phyloP scores from a whole-genome alignment of 176 grass and related monocot species.

The Hordeum marinum region DNA sequence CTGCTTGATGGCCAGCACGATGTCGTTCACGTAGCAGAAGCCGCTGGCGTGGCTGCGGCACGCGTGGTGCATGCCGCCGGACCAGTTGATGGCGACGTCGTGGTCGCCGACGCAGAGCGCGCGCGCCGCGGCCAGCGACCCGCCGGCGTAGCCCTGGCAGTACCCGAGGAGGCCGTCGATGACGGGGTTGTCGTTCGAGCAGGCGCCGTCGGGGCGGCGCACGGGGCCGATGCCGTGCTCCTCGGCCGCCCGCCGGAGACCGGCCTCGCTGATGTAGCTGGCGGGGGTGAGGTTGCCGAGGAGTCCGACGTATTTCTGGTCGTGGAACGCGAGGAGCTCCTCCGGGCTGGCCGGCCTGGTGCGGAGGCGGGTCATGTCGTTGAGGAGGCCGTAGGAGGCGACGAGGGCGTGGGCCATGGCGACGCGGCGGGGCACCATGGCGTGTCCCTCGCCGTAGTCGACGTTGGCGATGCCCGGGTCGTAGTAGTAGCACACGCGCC shows the following conservation, averaged over 20 bases:
- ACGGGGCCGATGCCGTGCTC: not conserved
- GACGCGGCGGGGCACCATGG: conserved; percentile 65
- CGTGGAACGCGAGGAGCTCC: conserved; percentile 45
- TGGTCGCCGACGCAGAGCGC: conserved; percentile 21
- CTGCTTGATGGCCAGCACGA: conserved; percentile 52
- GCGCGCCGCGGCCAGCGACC: conserved; percentile 41
- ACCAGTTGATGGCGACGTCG: conserved; percentile 71
- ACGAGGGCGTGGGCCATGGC: conserved; percentile 58
- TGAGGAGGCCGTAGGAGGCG: conserved; percentile 39
- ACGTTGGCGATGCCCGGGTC: conserved; percentile 46
- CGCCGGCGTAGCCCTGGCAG: conserved; percentile 48
- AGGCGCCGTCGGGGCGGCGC: not conserved
- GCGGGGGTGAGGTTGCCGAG: conserved; percentile 25
- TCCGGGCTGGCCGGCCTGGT: conserved; percentile 22
- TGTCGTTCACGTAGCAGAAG: conserved; percentile 78
- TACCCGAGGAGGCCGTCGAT: conserved; percentile 43
- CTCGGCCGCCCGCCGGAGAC: not conserved
- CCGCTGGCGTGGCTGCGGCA: conserved; percentile 36
- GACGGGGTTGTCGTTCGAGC: conserved; percentile 26
- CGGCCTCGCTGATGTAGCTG: not conserved
- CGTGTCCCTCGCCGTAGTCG: conserved; percentile 52
- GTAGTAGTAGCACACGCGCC: conserved; percentile 77
- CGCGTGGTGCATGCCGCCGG: conserved; percentile 60
- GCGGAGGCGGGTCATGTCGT: conserved; percentile 18
- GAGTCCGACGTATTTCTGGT: conserved; percentile 31